Conservation (phyloP, 1,139 yeast species). For the Sugiyamaella castrensis region DNA sequence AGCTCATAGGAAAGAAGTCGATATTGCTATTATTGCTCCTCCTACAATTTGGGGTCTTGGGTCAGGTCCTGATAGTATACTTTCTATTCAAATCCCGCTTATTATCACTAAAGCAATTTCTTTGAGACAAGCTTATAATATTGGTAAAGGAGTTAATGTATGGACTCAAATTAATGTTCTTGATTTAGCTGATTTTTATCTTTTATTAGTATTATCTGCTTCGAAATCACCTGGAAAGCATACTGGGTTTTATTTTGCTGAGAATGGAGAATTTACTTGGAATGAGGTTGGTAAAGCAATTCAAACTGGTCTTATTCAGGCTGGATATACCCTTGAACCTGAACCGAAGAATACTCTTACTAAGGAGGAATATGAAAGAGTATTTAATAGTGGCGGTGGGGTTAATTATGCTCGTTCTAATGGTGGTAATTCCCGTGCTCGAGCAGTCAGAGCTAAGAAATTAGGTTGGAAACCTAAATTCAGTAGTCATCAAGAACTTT, state of each 20-base stretch:
- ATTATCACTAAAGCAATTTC: conserved; percentile 32
- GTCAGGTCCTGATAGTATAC: conserved; percentile 38
- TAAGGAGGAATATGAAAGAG: conserved; percentile 14
- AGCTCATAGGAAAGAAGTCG: conserved; percentile 17
- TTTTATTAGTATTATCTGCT: conserved; percentile 32
- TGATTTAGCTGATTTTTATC: conserved; percentile 41
- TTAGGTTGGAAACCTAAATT: conserved; percentile 25
- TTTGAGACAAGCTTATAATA: conserved; percentile 36
- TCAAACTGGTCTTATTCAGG: conserved; percentile 22
- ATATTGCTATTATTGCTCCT: conserved; percentile 24
- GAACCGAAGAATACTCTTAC: conserved; percentile 11
- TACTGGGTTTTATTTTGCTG: conserved; percentile 43
- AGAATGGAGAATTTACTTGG: conserved; percentile 40
- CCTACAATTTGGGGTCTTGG: conserved; percentile 38
- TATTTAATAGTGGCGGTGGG: conserved; percentile 14
- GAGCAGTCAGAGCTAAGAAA: conserved; percentile 21
- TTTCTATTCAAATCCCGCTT: conserved; percentile 41
- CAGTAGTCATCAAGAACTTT: conserved; percentile 21
- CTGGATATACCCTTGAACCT: conserved; percentile 18
- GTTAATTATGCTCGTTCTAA: conserved; percentile 6
- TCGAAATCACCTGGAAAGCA: conserved; percentile 35
- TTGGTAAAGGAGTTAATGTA: conserved; percentile 38
- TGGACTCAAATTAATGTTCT: conserved; percentile 44
- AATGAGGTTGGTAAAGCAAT: conserved; percentile 35
- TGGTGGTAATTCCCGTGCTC: conserved; percentile 25